These are phyloP conservation scores for Leccinum rimulosum DNA, from an alignment of 768 basidiomycete species.

Conservation along the genomic window DNA sequence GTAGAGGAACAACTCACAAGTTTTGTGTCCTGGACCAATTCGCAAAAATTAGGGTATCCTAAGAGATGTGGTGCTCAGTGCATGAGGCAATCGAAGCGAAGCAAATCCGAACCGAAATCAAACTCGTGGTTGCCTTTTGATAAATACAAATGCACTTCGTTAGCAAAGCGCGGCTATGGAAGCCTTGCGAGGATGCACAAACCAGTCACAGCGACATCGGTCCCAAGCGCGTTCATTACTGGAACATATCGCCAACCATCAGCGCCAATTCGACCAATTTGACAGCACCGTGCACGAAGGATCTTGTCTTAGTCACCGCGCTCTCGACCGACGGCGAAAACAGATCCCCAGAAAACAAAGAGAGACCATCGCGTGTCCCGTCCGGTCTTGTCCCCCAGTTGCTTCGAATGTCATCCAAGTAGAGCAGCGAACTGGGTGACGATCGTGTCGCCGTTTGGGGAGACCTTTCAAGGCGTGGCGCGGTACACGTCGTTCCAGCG, in stretches of 20 bases:
- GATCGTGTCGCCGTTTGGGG: slow-evolving; percentile 57
- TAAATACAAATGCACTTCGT: not conserved
- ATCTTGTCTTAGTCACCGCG: slow-evolving; percentile 60
- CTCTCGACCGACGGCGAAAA: slow-evolving; percentile 88
- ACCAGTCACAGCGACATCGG: slow-evolving; percentile 82
- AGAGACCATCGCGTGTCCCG: slow-evolving; percentile 64
- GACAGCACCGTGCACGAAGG: not conserved
- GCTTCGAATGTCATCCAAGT: slow-evolving; percentile 56
- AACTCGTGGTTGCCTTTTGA: slow-evolving; percentile 85
- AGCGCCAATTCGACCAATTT: not conserved
- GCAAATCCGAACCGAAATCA: slow-evolving; percentile 61
- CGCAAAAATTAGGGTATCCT: slow-evolving; percentile 61
- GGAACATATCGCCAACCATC: slow-evolving; percentile 55
- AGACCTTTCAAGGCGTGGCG: slow-evolving; percentile 69
- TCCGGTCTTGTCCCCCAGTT: slow-evolving; percentile 51
- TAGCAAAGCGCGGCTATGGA: not conserved
- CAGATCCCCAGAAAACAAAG: slow-evolving; percentile 86
- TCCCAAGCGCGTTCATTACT: slow-evolving; percentile 75
- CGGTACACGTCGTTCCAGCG: slow-evolving; percentile 88
- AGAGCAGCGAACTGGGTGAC: slow-evolving; percentile 82
- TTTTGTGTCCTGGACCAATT: slow-evolving; percentile 68
- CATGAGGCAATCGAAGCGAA: not conserved
- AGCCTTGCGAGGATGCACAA: slow-evolving; percentile 21
- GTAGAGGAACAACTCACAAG: slow-evolving; percentile 56
- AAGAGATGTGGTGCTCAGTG: not conserved